Evolutionary conservation across 768 basidiomycete genomes (phyloP).

Genomic region (Rickenella mellea): DNA sequence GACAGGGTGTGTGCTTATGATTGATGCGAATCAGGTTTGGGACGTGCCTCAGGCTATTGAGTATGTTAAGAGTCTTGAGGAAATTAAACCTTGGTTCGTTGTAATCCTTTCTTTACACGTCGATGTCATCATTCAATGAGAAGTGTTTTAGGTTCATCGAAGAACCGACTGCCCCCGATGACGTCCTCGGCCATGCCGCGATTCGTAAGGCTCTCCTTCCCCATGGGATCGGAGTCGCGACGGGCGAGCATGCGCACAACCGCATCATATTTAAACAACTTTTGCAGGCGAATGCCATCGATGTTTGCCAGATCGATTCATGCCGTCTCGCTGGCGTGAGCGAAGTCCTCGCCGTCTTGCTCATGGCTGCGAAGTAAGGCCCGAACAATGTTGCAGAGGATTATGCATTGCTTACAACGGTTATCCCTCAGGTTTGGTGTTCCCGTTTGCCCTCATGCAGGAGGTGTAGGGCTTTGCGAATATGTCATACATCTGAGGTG

Average conservation of each 20-base stretch:
- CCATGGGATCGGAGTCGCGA: slow-evolving; percentile 81
- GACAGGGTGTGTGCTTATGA: slow-evolving; percentile 91
- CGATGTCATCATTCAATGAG: slow-evolving; percentile 1
- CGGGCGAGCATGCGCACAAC: slow-evolving; percentile 93
- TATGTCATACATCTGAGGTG: slow-evolving; percentile 80
- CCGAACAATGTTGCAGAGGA: too few relatives aligned
- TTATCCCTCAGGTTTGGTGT: slow-evolving; percentile 65
- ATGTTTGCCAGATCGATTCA: slow-evolving; percentile 92
- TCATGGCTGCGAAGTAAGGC: slow-evolving; percentile 81
- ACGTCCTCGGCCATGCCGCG: slow-evolving; percentile 76
- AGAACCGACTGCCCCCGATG: slow-evolving; percentile 88
- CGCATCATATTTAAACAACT: slow-evolving; percentile 94
- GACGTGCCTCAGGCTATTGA: slow-evolving; percentile 90
- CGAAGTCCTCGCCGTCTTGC: slow-evolving; percentile 80
- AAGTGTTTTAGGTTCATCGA: slow-evolving; percentile 70
- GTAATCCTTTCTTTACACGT: background rate
- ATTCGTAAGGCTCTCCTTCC: slow-evolving; percentile 72
- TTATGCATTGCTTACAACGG: too few relatives aligned
- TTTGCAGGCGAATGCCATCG: slow-evolving; percentile 83
- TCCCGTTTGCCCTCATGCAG: slow-evolving; percentile 88
- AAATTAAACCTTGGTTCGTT: slow-evolving; percentile 77
- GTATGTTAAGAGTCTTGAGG: slow-evolving; percentile 71
- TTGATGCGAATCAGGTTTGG: slow-evolving; percentile 97
- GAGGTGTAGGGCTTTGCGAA: slow-evolving; percentile 89
- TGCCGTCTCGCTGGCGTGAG: slow-evolving; percentile 90